A percentile compares a stretch with the other conserved stretches of the same genome.
Evolutionary conservation across 140 eudicot species (phyloP).

Genomic region (Ambrosia hybrid): DNA sequence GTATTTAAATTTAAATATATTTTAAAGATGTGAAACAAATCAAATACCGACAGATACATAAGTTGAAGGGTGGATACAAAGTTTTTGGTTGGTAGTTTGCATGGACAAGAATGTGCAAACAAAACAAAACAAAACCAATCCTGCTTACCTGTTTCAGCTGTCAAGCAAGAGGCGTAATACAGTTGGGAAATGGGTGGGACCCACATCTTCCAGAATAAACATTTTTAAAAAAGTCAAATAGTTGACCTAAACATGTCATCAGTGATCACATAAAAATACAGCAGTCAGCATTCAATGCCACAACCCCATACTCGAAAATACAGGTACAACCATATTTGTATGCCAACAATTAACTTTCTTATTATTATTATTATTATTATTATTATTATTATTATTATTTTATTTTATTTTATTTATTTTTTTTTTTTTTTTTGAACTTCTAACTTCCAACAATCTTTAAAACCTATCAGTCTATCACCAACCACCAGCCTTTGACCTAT

Average conservation of each 20-base stretch:
- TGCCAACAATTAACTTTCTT: background rate
- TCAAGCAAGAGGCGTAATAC: background rate
- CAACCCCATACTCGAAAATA: constrained; percentile 18
- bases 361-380: too few species aligned
- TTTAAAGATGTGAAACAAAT: too few species aligned
- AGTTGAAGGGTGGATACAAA: background rate
- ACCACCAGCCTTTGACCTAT: constrained; percentile 3
- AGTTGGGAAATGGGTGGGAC: constrained; percentile 15
- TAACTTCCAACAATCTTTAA: background rate
- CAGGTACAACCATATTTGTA: constrained; percentile 17
- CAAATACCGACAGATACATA: background rate
- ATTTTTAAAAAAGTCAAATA: background rate
- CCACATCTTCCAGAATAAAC: constrained; percentile 1
- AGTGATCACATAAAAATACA: background rate
- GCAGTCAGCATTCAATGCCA: constrained; percentile 22
- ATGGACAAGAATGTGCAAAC: constrained; percentile 24
- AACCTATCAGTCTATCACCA: background rate
- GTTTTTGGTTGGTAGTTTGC: constrained; percentile 5
- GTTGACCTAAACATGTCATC: constrained; percentile 17
- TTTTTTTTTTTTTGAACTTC: too few species aligned
- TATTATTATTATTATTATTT: background rate
- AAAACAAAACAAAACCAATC: background rate
- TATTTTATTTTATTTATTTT: too few species aligned
- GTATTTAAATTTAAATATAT: too few species aligned
- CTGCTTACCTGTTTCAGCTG: constrained; percentile 10